phyloP scores from a whole-genome alignment of 495 filamentous ascomycete species.

The Tuber microsphaerosporum region DNA sequence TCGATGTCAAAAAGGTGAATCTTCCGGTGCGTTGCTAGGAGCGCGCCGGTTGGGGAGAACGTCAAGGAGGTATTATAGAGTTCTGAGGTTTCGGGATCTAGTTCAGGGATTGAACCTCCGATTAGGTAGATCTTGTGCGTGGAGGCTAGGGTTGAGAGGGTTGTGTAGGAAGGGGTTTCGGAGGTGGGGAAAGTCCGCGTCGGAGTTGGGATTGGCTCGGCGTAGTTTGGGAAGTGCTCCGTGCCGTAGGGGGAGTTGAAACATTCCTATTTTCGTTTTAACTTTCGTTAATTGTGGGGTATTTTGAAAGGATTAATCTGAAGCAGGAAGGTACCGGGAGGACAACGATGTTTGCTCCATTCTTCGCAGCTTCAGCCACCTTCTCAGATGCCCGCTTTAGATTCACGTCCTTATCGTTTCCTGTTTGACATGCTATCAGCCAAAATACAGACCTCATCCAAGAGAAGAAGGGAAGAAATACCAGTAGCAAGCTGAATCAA shows the following conservation, averaged over 20 bases:
- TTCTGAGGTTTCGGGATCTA: constrained; percentile 52
- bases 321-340: constrained; percentile 43
- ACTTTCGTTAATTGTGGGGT: constrained; percentile 30
- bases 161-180: constrained; percentile 65
- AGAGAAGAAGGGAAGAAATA: constrained; percentile 30
- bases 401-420: constrained; percentile 76
- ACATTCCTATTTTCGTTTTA: constrained; percentile 60
- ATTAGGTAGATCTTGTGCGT: constrained; percentile 72
- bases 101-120: constrained; percentile 88
- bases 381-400: constrained; percentile 71
- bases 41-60: constrained; percentile 65
- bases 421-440: constrained; percentile 42
- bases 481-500: constrained; percentile 72
- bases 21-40: constrained; percentile 87
- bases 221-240: constrained; percentile 83
- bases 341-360: constrained; percentile 68
- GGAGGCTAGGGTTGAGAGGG: constrained; percentile 67
- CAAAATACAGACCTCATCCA: background rate
- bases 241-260: constrained; percentile 97
- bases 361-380: constrained; percentile 70
- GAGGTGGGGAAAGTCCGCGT: constrained; percentile 49
- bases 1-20: constrained; percentile 98
- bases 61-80: constrained; percentile 88
- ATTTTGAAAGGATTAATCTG: background rate
- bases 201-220: constrained; percentile 69